Conservation (phyloP, 2,329 filamentous ascomycete genomes). For the Leptographium wingfieldii region DNA sequence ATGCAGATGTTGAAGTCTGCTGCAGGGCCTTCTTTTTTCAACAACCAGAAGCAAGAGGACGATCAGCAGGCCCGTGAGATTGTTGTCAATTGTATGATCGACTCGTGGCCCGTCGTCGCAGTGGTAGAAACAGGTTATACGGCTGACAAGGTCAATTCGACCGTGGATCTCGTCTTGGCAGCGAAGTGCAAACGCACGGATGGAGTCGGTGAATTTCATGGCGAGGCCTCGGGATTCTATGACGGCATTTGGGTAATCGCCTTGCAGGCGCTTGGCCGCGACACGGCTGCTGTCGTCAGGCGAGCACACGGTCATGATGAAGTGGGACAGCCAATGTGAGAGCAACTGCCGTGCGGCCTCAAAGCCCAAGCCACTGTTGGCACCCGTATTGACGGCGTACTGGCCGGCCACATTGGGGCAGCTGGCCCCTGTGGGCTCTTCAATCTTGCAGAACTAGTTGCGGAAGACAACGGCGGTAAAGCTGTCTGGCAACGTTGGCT, state of each 20-base stretch:
- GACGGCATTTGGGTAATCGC: neutral
- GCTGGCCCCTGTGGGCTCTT: constrained; percentile 1
- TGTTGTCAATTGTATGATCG: constrained; percentile 21
- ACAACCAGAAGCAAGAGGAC: constrained; percentile 31
- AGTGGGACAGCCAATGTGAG: constrained; percentile 2
- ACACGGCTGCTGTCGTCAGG: neutral
- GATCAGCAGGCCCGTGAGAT: constrained; percentile 17
- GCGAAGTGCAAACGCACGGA: constrained; percentile 20
- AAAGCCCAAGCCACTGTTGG: constrained; percentile 11
- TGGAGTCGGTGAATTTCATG: constrained; percentile 21
- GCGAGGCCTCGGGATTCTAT: constrained; percentile 27
- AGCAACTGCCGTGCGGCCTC: constrained; percentile 10
- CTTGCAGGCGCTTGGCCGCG: neutral
- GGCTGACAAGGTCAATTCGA: constrained; percentile 3
- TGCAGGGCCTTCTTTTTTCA: neutral
- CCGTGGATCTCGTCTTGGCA: neutral
- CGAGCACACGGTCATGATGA: constrained; percentile 12
- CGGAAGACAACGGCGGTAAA: constrained; percentile 5
- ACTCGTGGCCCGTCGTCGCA: constrained; percentile 12
- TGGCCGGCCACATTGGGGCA: constrained; percentile 1
- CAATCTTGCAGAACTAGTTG: constrained; percentile 8
- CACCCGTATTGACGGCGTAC: constrained; percentile 7
- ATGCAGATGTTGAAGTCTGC: neutral
- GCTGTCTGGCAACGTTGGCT: neutral
- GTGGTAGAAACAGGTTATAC: neutral